A percentile compares a stretch with the other conserved stretches of the same genome.
These are phyloP conservation scores for Mitragyna speciosa DNA, from an alignment of 257 asterid species.

Conservation along the genomic window DNA sequence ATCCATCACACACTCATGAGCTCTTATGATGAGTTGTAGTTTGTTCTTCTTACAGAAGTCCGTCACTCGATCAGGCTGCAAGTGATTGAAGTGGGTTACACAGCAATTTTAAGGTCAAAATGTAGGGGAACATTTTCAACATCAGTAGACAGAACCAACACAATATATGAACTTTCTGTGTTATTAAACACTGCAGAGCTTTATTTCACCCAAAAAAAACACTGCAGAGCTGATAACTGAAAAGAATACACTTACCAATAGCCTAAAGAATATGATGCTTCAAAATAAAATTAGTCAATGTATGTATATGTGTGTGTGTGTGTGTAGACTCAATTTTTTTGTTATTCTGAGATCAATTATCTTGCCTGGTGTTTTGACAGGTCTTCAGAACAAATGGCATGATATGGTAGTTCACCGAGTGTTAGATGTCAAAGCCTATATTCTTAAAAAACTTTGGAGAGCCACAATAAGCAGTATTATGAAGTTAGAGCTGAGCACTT, in stretches of 20 bases:
- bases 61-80: conserved; percentile 98
- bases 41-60: conserved; percentile 95
- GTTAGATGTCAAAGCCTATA: neutral
- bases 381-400: neutral
- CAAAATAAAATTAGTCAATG: neutral
- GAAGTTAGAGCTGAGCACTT: neutral
- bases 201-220: no score
- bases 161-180: neutral
- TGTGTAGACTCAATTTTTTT: no score
- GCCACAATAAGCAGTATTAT: neutral
- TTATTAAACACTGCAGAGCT: neutral
- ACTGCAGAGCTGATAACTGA: neutral
- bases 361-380: neutral
- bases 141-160: neutral
- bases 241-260: neutral
- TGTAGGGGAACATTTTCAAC: neutral
- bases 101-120: neutral
- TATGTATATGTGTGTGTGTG: no score
- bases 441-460: neutral
- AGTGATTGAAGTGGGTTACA: conserved; percentile 4
- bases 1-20: conserved; percentile 99
- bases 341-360: no score
- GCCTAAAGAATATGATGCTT: neutral
- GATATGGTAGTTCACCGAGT: neutral
- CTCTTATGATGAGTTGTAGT: conserved; percentile 88